Conservation (phyloP, 2,329 filamentous ascomycete species). For the Neonectria hederae region DNA sequence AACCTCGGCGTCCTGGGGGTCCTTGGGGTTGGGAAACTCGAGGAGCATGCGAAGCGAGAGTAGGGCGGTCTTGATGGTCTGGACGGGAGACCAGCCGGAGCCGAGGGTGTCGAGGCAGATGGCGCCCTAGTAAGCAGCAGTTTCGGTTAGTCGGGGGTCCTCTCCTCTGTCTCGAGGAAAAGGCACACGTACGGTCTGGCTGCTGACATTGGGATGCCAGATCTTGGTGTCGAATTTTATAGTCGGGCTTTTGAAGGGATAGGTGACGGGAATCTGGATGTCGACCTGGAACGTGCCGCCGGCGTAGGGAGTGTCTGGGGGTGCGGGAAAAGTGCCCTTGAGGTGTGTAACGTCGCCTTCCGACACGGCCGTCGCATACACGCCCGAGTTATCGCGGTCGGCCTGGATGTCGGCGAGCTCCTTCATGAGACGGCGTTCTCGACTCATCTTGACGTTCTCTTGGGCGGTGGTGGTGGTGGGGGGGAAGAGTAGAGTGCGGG, state of each 20-base stretch:
- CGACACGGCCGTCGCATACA: constrained; percentile 72
- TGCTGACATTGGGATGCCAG: constrained; percentile 98
- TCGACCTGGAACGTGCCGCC: constrained; percentile 85
- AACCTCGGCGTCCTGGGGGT: constrained; percentile 96
- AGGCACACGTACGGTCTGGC: constrained; percentile 76
- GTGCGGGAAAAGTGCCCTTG: constrained; percentile 83
- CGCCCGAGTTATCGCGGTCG: constrained; percentile 78
- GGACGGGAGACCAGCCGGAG: constrained; percentile 91
- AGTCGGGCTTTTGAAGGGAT: constrained; percentile 90
- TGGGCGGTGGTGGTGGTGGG: neutral
- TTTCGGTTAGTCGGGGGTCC: constrained; percentile 25
- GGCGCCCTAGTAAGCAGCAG: constrained; percentile 73
- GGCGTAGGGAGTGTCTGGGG: constrained; percentile 92
- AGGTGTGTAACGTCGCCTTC: constrained; percentile 82
- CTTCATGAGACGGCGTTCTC: constrained; percentile 73
- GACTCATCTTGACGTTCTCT: constrained; percentile 55
- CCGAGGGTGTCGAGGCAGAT: constrained; percentile 96
- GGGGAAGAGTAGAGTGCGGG: neutral
- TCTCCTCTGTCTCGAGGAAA: neutral
- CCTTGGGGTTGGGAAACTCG: constrained; percentile 91
- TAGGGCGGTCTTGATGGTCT: constrained; percentile 95
- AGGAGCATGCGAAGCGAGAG: constrained; percentile 94
- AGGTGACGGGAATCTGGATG: constrained; percentile 86
- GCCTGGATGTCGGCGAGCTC: constrained; percentile 79
- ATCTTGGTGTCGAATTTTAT: constrained; percentile 95